Evolutionary conservation across 345 rosid species (phyloP), one percentile per base, ranked within the genome.

Genomic region (Camelina neglecta): DNA sequence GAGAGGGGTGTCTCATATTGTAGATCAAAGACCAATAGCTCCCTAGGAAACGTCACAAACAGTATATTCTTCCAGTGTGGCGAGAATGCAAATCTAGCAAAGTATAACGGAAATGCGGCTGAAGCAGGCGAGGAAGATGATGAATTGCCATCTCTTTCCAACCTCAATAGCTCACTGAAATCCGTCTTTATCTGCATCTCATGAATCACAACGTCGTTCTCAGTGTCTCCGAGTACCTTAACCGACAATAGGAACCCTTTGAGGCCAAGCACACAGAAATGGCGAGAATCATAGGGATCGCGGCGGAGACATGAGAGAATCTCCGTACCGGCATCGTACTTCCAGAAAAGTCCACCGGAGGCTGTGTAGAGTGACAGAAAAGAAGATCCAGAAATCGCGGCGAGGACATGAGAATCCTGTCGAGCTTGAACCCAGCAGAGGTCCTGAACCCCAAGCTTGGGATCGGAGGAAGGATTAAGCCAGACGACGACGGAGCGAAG

Each of bases 241-340:
- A 87, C 77, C 12, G 96, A 94, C 51, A 94, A 69, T 18, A 92
- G 67, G 59, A 94, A 80, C 3, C 98, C 97, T 76, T 86, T 89
- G 53, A 90, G 86, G 21, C 96, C 92, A 57, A 94, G 68, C 10
- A 82, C 86, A 78, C 93, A 88, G 55, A 90, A 86, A 79, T 90
- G 98, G 80, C 97, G 92, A 63, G 87, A 84, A 82, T 92, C 96
- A 60, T 84, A 92, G 3, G 98, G 96, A 85, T 94, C 93, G 10
- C 95, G 92, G 59, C 95, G 93, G 80, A 89, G 41, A 65, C 96
- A 89, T 7, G 97, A 92, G 68, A 95, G 84, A 69, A 82, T 75
- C 84, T 90, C 97, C 4, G 91, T 86, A 2, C 90, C 84, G 1
- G 97, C 84, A 55, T 95, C 96, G 83, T 90, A 92, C 60, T 88